Base-by-base conservation (phyloP, 2,329 filamentous ascomycete species). In the Cladophialophora carrionii region DNA sequence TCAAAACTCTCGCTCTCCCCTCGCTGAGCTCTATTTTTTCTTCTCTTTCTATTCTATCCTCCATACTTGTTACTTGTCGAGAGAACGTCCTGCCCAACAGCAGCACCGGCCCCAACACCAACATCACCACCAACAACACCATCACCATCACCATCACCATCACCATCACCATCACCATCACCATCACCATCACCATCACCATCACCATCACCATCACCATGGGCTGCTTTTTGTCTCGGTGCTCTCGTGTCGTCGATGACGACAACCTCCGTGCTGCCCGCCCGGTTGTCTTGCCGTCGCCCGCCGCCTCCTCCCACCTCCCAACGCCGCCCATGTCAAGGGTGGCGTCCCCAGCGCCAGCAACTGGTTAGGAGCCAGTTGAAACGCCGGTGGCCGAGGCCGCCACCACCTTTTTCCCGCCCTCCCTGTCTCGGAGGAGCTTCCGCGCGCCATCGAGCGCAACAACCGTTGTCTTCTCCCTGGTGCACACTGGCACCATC, bases 251-350 rank as follows among this genome's bases (percentile, higher is more conserved):
- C 12, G 22, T 8, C 22, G 22, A 9, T 8, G 24, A 51, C 48
- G 48, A 51, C 48, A 20, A 51, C 12, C 20, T 51, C 20, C 17
- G 14, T 43, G 48, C 24, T 26, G 48, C 20, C 12, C 20, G 22
- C 9, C 48, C 48, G 20, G 48, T 26, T 14, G 22, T 51, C 48
- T 22, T 51, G 20, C 48, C 48, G 22, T 8, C 26, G 22, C 22
- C 22, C 7, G 8, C 48, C 48, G 10, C 48, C 48, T 22, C 48
- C 9, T 9, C 22, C 22, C 48, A 26, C 48, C 22, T 22, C 48
- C 48, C 22, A 51, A 51, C 48, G 48, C 48, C 48, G 48, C 22
- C 48, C 22, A 51, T 51, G 48, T 51, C 48, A 51, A 51, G 37
- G 37, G 37, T 51, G 48, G 48, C 48, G 20, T 51, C 48, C 20